A percentile compares a stretch with the other conserved stretches of the same genome.
phyloP scores from a whole-genome alignment of 441 rosid species.

The Adansonia gregorii region DNA sequence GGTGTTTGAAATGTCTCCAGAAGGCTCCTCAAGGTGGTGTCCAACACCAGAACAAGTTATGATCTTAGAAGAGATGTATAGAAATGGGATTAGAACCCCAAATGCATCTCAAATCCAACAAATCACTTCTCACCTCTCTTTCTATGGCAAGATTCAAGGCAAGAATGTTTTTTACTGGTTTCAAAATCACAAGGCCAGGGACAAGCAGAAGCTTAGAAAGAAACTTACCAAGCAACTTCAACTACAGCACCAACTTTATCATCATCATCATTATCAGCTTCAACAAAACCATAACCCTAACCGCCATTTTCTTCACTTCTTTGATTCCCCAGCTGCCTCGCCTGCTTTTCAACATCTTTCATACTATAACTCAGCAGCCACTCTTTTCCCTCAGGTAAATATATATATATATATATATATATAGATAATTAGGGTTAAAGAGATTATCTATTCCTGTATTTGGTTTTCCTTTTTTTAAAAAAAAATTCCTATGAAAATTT shows the following conservation, averaged over 20 bases:
- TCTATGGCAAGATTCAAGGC: conserved; percentile 62
- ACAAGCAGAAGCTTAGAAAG: conserved; percentile 64
- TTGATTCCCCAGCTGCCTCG: conserved; percentile 35
- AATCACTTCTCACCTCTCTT: conserved; percentile 74
- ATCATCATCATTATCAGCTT: conserved; percentile 24
- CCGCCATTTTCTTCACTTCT: conserved; percentile 34
- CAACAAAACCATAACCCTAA: conserved; percentile 26
- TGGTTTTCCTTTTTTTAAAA: background rate
- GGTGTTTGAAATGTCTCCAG: conserved; percentile 54
- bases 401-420: background rate
- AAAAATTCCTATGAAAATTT: background rate
- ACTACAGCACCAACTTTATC: conserved; percentile 48
- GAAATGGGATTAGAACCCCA: conserved; percentile 78
- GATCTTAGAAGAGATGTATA: conserved; percentile 84
- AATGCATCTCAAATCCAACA: conserved; percentile 81
- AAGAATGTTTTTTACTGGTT: conserved; percentile 78
- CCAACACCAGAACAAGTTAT: conserved; percentile 95
- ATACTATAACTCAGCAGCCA: conserved; percentile 19
- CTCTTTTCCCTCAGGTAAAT: conserved; percentile 31
- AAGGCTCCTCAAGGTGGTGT: conserved; percentile 84
- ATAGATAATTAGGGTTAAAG: background rate
- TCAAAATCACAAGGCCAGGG: conserved; percentile 76
- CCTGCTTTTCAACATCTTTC: conserved; percentile 36
- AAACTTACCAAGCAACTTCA: conserved; percentile 69
- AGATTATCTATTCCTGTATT: background rate